Evolutionary conservation across 495 filamentous ascomycete species (phyloP), one percentile per base, ranked within the genome.

Genomic region (Aspergillus campestris): DNA sequence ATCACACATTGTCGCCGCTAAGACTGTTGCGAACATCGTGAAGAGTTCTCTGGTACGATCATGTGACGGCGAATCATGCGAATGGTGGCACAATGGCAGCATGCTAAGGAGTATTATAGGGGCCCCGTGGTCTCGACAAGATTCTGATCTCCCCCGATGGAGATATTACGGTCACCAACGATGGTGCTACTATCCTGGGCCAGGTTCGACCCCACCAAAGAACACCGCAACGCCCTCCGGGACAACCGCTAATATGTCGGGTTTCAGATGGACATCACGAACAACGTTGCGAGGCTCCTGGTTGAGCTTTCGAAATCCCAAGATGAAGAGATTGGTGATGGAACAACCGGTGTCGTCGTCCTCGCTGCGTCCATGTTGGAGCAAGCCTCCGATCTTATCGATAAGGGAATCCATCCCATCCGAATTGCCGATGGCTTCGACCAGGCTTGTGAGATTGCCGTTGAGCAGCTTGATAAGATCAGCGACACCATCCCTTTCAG

Each of bases 391-490:
- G 92, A 96, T 55, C 77, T 99, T 50, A 97, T 99, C 61, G 92
- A 99, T 75, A 99, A 99, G 74, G 92, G 92, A 51, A 97, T 99
- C 55, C 92, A 99, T 63, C 92, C 92, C 49, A 97, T 99, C 56
- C 75, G 92, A 52, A 95, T 99, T 73, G 92, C 92, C 48, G 94
- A 99, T 63, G 92, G 92, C 34, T 99, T 94, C 61, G 92, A 99
- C 60, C 79, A 91, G 50, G 92, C 92, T 33, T 99, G 94, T 59
- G 94, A 99, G 64, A 89, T 96, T 55, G 92, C 92, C 32, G 82
- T 96, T 37, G 81, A 81, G 12, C 85, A 95, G 71, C 75, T 99
- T 24, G 92, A 97, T 58, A 78, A 76, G 57, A 96, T 99, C 62
- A 89, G 89, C 54, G 94, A 99, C 58, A 76, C 80, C 30, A 86